These are phyloP conservation scores for Elongisporangium prolatum DNA, from an alignment of 352 stramenopile genomes.

Conservation along the genomic window DNA sequence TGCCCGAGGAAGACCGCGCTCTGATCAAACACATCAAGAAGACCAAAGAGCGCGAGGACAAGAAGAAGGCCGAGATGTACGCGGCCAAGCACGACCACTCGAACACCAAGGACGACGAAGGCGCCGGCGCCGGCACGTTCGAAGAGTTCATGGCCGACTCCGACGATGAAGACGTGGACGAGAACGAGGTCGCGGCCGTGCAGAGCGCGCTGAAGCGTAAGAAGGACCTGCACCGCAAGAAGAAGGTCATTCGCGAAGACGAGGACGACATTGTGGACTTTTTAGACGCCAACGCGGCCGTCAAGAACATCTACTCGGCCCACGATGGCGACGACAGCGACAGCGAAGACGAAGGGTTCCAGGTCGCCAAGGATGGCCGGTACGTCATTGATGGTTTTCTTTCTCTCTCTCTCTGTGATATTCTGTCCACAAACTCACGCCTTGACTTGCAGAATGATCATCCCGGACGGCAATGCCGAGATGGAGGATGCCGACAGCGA, in stretches of 20 bases:
- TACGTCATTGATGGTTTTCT: slow-evolving; percentile 35
- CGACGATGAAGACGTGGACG: slow-evolving; percentile 69
- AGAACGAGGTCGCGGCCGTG: slow-evolving; percentile 69
- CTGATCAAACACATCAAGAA: slow-evolving; percentile 96
- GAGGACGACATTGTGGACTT: slow-evolving; percentile 93
- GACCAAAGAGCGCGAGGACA: slow-evolving; percentile 88
- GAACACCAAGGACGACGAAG: slow-evolving; percentile 24
- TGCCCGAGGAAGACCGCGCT: slow-evolving; percentile 87
- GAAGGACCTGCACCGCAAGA: slow-evolving; percentile 67
- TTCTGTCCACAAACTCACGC: slow-evolving; percentile 2
- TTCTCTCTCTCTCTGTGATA: background rate
- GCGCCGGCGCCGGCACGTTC: slow-evolving; percentile 24
- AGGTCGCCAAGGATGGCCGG: slow-evolving; percentile 90
- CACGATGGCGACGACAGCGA: slow-evolving; percentile 44
- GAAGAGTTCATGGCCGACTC: slow-evolving; percentile 83
- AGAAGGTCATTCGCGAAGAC: slow-evolving; percentile 75
- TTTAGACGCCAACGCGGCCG: slow-evolving; percentile 83
- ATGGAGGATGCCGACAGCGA: slow-evolving; percentile 57
- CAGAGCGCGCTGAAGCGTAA: slow-evolving; percentile 79
- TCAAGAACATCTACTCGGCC: slow-evolving; percentile 83
- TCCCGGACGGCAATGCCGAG: slow-evolving; percentile 51
- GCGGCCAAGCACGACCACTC: slow-evolving; percentile 39
- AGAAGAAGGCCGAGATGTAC: slow-evolving; percentile 79
- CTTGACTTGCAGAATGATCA: slow-evolving; percentile 55
- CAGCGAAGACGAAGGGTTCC: slow-evolving; percentile 84